Evolutionary conservation across 2,329 filamentous ascomycete species (phyloP), one percentile per base, ranked within the genome.

Genomic region (Colletotrichum brevisporum): DNA sequence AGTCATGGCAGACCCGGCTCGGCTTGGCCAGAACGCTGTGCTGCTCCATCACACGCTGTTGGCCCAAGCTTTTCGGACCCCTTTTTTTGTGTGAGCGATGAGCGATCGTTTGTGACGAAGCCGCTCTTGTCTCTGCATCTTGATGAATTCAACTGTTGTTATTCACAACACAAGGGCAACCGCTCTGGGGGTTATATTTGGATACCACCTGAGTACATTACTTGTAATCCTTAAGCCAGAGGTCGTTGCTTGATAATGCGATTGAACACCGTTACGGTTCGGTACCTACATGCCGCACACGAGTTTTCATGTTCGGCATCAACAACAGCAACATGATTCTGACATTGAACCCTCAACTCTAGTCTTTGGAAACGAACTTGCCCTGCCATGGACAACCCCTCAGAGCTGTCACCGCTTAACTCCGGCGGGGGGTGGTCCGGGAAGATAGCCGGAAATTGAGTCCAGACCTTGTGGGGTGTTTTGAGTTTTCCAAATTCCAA

Each of bases 31-130:
- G 58, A 61, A 51, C 47, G 47, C 39, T 45, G 48, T 50, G 43
- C 56, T 27, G 36, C 31, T 36, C 31, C 47, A 27, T 47, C 21
- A 31, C 31, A 27, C 58, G 18, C 41, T 13, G 45, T 18, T 53
- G 58, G 58, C 58, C 58, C 52, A 41, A 45, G 58, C 58, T 61
- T 53, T 61, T 26, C 24, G 9, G 24, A 10, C 47, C 58, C 58
- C 48, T 53, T 61, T 61, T 53, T 16, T 36, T 36, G 9, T 43
- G 2, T 43, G 41, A n/a, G 13, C 36, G 8, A 13, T 39, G 8
- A 9, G 8, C 5, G 41, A 43, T 43, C 41, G 13, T 2, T 43
- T n/a, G 6, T 43, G 13, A 43, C 41, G 6, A 6, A 36, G 31
- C 31, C 10, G 9, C 9, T 43, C 10, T 43, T 2, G 15, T n/a